Evolutionary conservation across 2,329 filamentous ascomycete species (phyloP), one percentile per base, ranked within the genome.

Genomic region (Falciphora oryzae): DNA sequence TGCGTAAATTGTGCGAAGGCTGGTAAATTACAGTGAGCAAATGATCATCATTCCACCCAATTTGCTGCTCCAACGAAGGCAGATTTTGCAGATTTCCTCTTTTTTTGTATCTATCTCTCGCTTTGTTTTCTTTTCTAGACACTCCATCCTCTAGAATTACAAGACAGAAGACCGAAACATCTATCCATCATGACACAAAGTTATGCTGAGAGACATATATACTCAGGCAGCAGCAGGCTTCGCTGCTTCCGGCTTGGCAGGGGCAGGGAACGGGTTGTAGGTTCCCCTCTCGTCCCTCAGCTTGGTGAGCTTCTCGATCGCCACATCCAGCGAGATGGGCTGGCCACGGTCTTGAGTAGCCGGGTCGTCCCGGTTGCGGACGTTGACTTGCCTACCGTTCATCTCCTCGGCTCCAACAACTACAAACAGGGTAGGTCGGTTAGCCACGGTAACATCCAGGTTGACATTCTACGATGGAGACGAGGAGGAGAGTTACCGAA

Each of bases 331-430:
- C 27, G 81, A 77, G 61, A 88, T 77, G 59, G 86, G 80, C 72
- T 85, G 85, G 68, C 85, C 85, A 73, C 85, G 82, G 70, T 81
- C 81, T 75, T 89, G 85, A 63, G 82, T 85, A 64, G 81, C 82
- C 62, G 84, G 84, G 74, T 88, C 85, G 65, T 70, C 69, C 61
- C 69, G 65, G 65, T 69, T 67, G 4, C 69, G 69, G 64, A 70
- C 69, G 67, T 67, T 70, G 65, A 70, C 69, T 59, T 65, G 68
- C 64, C 68, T 68, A 63, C 70, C 67, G 63, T 69, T 64, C 67
- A 70, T 68, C 56, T 70, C 69, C 67, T 69, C 66, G 58, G 68
- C 65, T 22, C 69, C 69, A 59, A 70, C 68, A 27, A 70, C 69
- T 59, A 11, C 8, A 31, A 31, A 61, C 60, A 28, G 4, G 28